phyloP scores from a whole-genome alignment of 2,329 filamentous ascomycete species.

The Sporothrix euskadiensis region DNA sequence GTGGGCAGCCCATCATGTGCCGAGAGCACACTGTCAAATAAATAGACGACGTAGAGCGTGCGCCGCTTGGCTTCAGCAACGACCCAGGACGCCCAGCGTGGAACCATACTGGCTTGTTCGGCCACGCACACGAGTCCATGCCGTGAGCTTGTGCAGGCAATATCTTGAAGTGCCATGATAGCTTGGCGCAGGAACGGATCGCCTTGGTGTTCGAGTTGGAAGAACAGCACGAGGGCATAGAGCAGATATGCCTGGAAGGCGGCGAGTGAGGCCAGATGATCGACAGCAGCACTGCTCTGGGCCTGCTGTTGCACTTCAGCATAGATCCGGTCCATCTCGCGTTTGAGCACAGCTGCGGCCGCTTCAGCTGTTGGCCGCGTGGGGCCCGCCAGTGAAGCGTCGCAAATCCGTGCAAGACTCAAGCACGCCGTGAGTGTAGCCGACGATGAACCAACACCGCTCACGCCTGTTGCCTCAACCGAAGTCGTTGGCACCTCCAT shows the following conservation, averaged over 20 bases:
- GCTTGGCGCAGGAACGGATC: slow-evolving; percentile 42
- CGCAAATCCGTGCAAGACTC: not conserved
- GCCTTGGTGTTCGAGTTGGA: slow-evolving; percentile 16
- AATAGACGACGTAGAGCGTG: slow-evolving; percentile 53
- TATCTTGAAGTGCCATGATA: slow-evolving; percentile 53
- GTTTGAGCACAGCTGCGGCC: slow-evolving; percentile 41
- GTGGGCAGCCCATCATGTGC: slow-evolving; percentile 47
- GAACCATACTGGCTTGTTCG: slow-evolving; percentile 43
- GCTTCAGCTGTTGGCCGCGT: slow-evolving; percentile 35
- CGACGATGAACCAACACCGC: not conserved
- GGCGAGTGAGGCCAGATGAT: slow-evolving; percentile 42
- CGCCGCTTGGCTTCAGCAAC: slow-evolving; percentile 54
- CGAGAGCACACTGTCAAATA: slow-evolving; percentile 54
- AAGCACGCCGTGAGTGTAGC: slow-evolving; percentile 26
- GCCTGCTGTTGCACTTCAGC: slow-evolving; percentile 33
- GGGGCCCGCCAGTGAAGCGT: slow-evolving; percentile 27
- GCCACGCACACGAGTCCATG: slow-evolving; percentile 48
- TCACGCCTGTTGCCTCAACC: not conserved
- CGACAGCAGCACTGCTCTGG: slow-evolving; percentile 30
- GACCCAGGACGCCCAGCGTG: slow-evolving; percentile 57
- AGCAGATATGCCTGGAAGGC: slow-evolving; percentile 56
- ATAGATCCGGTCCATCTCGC: slow-evolving; percentile 46
- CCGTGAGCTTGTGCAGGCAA: slow-evolving; percentile 46
- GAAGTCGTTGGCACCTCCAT: not conserved
- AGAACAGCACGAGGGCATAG: slow-evolving; percentile 46